A percentile compares a stretch with the other conserved stretches of the same genome.
Evolutionary conservation across 805 yeast genomes (phyloP).

Genomic region (Danielia reshetovae): DNA sequence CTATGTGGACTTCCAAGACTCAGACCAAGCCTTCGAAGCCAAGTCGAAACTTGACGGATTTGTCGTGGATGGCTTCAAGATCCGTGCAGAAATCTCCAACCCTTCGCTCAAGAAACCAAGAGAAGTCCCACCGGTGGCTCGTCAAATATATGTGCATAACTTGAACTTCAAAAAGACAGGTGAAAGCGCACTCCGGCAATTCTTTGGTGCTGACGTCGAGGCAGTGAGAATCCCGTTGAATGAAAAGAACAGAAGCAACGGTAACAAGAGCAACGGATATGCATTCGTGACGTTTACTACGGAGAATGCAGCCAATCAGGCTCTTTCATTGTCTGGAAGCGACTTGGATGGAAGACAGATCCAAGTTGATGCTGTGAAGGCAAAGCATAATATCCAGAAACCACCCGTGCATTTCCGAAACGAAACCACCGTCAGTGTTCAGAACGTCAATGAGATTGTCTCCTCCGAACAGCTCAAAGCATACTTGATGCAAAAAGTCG

Average conservation of each 20-base stretch:
- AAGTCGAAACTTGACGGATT: slow-evolving; percentile 25
- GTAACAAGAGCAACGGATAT: slow-evolving; percentile 51
- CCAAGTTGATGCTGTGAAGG: slow-evolving; percentile 46
- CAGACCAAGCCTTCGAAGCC: slow-evolving; percentile 36
- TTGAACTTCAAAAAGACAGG: slow-evolving; percentile 44
- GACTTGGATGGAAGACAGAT: slow-evolving; percentile 46
- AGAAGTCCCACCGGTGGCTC: slow-evolving; percentile 18
- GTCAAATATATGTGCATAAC: slow-evolving; percentile 52
- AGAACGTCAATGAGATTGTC: slow-evolving; percentile 30
- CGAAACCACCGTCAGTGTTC: slow-evolving; percentile 17
- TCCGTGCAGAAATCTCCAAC: slow-evolving; percentile 61
- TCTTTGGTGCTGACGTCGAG: slow-evolving; percentile 46
- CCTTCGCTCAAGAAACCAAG: slow-evolving; percentile 38
- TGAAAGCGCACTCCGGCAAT: slow-evolving; percentile 31
- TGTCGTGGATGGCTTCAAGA: slow-evolving; percentile 22
- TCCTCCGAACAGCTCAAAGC: slow-evolving; percentile 30
- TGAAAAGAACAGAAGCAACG: slow-evolving; percentile 26
- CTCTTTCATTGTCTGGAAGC: slow-evolving; percentile 40
- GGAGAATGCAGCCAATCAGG: slow-evolving; percentile 42
- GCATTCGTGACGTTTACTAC: slow-evolving; percentile 56
- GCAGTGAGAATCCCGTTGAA: slow-evolving; percentile 46
- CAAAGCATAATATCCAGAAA: slow-evolving; percentile 15
- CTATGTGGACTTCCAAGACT: slow-evolving; percentile 53
- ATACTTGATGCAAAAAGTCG: slow-evolving; percentile 24
- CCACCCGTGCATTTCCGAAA: slow-evolving; percentile 16